Conservation (phyloP, 371 early-diverging fungal species). For the Massospora cicadina region DNA sequence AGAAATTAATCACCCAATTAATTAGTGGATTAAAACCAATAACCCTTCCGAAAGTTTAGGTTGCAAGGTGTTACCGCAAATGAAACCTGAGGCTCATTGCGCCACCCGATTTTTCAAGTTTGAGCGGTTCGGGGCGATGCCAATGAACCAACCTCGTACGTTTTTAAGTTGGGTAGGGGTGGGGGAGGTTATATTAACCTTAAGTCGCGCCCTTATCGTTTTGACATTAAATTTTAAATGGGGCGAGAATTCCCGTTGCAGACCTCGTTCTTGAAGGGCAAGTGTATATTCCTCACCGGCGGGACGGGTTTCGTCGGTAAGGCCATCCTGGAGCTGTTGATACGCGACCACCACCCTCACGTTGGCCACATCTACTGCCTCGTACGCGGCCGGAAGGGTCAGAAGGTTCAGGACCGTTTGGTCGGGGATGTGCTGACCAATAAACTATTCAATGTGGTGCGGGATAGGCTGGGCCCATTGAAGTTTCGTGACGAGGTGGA, state of each 20-base stretch:
- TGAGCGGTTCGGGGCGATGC: too few relatives aligned
- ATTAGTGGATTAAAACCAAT: too few relatives aligned
- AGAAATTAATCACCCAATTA: too few relatives aligned
- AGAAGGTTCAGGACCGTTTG: conserved; percentile 17
- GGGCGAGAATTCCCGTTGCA: conserved; percentile 5
- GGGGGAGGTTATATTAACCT: too few relatives aligned
- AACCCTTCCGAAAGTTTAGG: too few relatives aligned
- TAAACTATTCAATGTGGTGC: conserved; percentile 18
- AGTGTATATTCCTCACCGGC: conserved; percentile 29
- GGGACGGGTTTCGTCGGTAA: conserved; percentile 45
- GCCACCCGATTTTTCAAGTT: too few relatives aligned
- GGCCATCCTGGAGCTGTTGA: conserved; percentile 31
- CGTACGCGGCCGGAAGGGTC: conserved; percentile 16
- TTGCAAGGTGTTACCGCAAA: too few relatives aligned
- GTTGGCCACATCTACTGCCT: conserved; percentile 15
- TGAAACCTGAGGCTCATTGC: too few relatives aligned
- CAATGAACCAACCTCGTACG: too few relatives aligned
- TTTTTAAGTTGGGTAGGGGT: too few relatives aligned
- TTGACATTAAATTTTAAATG: too few relatives aligned
- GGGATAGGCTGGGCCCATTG: conserved; percentile 14
- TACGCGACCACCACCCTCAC: conserved; percentile 16
- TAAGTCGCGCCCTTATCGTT: too few relatives aligned
- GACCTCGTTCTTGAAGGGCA: conserved; percentile 20
- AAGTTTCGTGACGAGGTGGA: conserved; percentile 19
- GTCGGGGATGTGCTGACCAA: conserved; percentile 17